Percentiles rank a stretch among this genome's conserved stretches.
These are phyloP conservation scores for Chytriomyces sp. DNA, from an alignment of 192 early-diverging fungal genomes.

Conservation along the genomic window DNA sequence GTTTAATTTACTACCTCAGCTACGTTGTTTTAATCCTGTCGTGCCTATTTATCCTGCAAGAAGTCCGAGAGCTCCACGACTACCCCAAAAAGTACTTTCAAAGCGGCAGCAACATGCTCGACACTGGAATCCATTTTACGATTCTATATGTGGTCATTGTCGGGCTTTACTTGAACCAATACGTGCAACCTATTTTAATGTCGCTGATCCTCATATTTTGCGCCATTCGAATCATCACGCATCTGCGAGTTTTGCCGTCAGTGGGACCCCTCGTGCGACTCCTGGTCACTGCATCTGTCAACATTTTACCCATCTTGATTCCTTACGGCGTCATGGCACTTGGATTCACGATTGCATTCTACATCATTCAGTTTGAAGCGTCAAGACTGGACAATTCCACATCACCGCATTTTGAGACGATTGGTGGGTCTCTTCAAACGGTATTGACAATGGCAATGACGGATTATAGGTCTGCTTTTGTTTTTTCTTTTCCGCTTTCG, in stretches of 20 bases:
- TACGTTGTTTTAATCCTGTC: constrained; percentile 35
- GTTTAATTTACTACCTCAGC: constrained; percentile 24
- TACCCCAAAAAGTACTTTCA: constrained; percentile 42
- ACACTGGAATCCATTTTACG: constrained; percentile 43
- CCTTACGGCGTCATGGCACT: constrained; percentile 45
- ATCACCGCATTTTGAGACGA: constrained; percentile 36
- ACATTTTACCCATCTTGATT: constrained; percentile 51
- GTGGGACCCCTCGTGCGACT: constrained; percentile 51
- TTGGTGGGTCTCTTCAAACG: constrained; percentile 44
- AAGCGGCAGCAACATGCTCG: constrained; percentile 43
- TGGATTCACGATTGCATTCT: constrained; percentile 48
- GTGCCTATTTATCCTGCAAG: constrained; percentile 45
- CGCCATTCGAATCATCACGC: constrained; percentile 40
- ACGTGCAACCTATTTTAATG: constrained; percentile 47
- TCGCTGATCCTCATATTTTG: constrained; percentile 46
- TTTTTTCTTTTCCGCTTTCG: neutral
- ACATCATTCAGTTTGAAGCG: constrained; percentile 41
- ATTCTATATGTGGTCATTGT: constrained; percentile 39
- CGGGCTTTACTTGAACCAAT: constrained; percentile 25
- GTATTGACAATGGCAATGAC: constrained; percentile 50
- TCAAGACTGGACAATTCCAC: neutral
- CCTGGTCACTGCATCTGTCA: constrained; percentile 43
- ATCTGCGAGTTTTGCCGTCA: constrained; percentile 51
- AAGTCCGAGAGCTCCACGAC: constrained; percentile 47
- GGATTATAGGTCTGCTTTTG: constrained; percentile 45